phyloP scores from a whole-genome alignment of 495 filamentous ascomycete genomes.

The Trichoderma asperelloides region DNA sequence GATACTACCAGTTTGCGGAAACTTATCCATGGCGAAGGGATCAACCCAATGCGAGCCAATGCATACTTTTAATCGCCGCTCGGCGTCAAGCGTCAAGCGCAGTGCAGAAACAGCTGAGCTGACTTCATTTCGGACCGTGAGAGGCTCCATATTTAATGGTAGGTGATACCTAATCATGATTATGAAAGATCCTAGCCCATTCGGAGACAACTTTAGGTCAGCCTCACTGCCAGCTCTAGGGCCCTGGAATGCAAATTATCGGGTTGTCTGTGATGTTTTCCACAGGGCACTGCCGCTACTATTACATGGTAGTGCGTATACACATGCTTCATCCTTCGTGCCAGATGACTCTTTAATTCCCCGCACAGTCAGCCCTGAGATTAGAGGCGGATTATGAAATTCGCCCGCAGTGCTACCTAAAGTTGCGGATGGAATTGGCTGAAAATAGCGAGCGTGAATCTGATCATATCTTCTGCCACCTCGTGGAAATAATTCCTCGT shows the following conservation, averaged over 20 bases:
- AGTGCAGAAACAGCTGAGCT: not conserved
- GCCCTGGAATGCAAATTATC: not conserved
- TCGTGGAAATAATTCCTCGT: not conserved
- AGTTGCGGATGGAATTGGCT: not conserved
- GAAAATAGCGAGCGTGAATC: not conserved
- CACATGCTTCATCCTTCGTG: too few species aligned
- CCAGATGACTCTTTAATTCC: not conserved
- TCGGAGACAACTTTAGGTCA: not conserved
- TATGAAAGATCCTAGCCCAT: not conserved
- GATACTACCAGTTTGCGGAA: not conserved
- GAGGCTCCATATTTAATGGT: not conserved
- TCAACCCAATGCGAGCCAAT: not conserved
- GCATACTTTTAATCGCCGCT: not conserved
- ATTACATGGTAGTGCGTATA: too few species aligned
- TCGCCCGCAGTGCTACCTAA: too few species aligned
- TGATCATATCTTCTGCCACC: not conserved
- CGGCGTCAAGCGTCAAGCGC: not conserved
- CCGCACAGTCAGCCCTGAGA: not conserved
- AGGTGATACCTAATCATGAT: not conserved
- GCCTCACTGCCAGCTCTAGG: not conserved
- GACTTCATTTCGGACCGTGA: not conserved
- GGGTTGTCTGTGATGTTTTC: not conserved
- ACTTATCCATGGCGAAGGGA: not conserved
- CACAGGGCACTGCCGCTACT: not conserved
- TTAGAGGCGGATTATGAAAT: not conserved